These are phyloP conservation scores for Lactifluus subvellereus DNA, from an alignment of 768 basidiomycete genomes.

Conservation along the genomic window DNA sequence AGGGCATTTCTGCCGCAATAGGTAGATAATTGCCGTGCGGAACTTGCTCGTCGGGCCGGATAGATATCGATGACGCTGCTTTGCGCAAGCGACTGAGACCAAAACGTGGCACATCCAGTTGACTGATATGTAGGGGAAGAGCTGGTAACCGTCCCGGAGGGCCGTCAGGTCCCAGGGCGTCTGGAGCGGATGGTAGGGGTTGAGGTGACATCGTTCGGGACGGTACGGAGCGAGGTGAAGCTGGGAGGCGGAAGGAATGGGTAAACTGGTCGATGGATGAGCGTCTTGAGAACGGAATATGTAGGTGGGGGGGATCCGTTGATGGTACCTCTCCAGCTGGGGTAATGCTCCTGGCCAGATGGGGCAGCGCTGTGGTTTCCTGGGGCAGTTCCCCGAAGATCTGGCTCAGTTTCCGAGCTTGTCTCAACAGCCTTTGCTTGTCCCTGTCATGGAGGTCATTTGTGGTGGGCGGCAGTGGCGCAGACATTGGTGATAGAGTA, in stretches of 20 bases:
- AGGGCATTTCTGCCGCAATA: conserved; percentile 9
- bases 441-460: conserved; percentile 34
- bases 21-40: not conserved
- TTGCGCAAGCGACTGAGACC: not conserved
- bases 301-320: not conserved
- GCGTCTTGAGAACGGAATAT: not conserved
- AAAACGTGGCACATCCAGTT: not conserved
- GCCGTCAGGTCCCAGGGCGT: not conserved
- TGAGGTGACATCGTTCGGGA: conserved; percentile 1
- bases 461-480: conserved; percentile 26
- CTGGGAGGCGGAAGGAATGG: conserved; percentile 4
- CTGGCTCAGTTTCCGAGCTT: conserved; percentile 40
- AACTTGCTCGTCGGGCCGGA: not conserved
- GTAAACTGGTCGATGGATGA: not conserved
- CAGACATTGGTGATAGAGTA: conserved; percentile 5
- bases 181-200: not conserved
- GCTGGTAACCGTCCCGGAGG: not conserved
- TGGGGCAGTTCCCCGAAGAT: conserved; percentile 38
- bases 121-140: not conserved
- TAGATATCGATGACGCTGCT: not conserved
- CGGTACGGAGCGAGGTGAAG: not conserved
- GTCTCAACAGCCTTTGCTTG: conserved; percentile 37
- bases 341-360: not conserved
- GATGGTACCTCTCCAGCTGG: conserved; percentile 1
- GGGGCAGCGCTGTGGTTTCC: conserved; percentile 12